A percentile compares a stretch with the other conserved stretches of the same genome.
phyloP scores from a whole-genome alignment of 2,329 filamentous ascomycete genomes.

The Aspergillus cejpii region DNA sequence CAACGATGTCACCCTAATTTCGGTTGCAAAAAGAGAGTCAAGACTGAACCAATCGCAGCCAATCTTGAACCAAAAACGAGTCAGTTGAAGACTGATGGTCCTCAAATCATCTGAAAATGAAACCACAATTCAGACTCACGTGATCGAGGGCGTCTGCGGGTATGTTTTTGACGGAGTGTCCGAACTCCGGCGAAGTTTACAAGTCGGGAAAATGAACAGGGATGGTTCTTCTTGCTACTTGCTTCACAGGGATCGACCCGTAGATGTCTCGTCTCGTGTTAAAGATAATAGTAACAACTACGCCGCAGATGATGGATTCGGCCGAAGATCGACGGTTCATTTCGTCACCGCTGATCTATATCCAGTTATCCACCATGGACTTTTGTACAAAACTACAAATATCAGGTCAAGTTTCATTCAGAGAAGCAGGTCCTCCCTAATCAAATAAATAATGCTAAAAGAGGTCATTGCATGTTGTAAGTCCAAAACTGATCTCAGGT shows the following conservation, averaged over 20 bases:
- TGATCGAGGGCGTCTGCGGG: conserved; percentile 18
- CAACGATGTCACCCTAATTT: neutral
- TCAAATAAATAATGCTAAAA: too few species aligned
- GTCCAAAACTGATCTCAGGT: neutral
- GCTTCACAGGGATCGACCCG: neutral
- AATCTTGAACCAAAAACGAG: too few species aligned
- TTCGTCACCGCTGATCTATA: neutral
- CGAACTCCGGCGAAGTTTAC: too few species aligned
- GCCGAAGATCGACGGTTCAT: neutral
- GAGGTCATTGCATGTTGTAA: neutral
- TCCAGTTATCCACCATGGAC: too few species aligned
- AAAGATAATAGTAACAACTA: too few species aligned
- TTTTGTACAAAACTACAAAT: too few species aligned
- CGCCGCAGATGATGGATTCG: neutral
- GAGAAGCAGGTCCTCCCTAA: too few species aligned
- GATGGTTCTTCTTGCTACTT: neutral
- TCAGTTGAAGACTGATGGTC: too few species aligned
- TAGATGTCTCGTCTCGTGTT: neutral
- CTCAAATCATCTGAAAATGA: too few species aligned
- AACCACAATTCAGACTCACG: conserved; percentile 7
- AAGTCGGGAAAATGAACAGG: neutral
- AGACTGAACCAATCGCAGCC: too few species aligned
- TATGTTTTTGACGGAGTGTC: conserved; percentile 8
- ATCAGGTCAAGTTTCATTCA: too few species aligned
- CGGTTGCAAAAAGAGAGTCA: too few species aligned